Evolutionary conservation across 2,329 filamentous ascomycete genomes (phyloP), one percentile per base, ranked within the genome.

Genomic region (Nemania abortiva): DNA sequence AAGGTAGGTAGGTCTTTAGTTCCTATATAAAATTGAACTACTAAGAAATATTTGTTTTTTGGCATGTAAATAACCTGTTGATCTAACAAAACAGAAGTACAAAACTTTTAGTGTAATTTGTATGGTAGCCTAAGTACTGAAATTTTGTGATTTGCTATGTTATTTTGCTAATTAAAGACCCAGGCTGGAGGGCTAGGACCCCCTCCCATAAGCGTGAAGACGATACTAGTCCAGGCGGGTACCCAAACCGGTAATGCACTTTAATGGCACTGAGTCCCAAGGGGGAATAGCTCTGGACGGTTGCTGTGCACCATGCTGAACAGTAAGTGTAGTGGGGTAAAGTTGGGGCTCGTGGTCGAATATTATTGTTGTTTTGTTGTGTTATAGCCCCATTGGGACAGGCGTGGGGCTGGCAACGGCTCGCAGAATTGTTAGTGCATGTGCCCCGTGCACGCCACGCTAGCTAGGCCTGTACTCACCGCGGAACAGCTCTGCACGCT

Each of bases 281-380:
- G 56, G 22, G 34, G 63, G 66, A 39, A 71, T 64, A 67, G 63
- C 61, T 61, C 42, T 69, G 50, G 31, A 59, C 53, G 71, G 75
- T 77, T 76, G 75, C 75, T 71, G 57, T 73, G 73, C 71, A 73
- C 59, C 60, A 39, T 53, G 57, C 68, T 70, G 73, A 60, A 68
- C 67, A 68, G 65, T 62, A 55, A 37, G 47, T 39, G 55, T 65
- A 70, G 73, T 74, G 75, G 74, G 74, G 74, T 75, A 67, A 66
- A 66, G 24, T 18, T 42, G 53, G 24, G 71, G 74, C 50, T 72
- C 63, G 71, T 74, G 73, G 70, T 56, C 64, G 18, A 53, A 55
- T 65, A 68, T 74, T 76, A 66, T 74, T 74, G 74, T 75, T 74
- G 72, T 73, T 68, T 73, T 75, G 70, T 72, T 78, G 75, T 79